phyloP scores from a whole-genome alignment of 345 rosid genomes.

The Populus deltoides region DNA sequence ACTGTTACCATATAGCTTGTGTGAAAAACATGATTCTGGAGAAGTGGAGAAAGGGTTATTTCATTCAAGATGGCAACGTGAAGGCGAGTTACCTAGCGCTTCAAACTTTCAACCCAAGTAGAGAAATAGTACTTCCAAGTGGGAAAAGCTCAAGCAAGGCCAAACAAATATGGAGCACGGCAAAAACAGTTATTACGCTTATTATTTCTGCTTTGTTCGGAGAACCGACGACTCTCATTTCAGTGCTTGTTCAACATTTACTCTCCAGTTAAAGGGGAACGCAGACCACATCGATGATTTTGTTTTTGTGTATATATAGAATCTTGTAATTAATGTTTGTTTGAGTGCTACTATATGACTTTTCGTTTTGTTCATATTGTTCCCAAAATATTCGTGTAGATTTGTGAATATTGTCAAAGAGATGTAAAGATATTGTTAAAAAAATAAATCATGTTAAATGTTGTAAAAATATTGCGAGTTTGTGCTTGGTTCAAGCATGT shows the following conservation, averaged over 20 bases:
- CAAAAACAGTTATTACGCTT: neutral
- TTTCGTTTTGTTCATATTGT: too few relatives aligned
- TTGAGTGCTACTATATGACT: too few relatives aligned
- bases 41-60: neutral
- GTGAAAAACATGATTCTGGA: neutral
- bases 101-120: neutral
- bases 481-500: too few relatives aligned
- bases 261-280: neutral
- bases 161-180: neutral
- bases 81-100: neutral
- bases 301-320: too few relatives aligned
- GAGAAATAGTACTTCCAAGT: neutral
- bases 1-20: slow-evolving; percentile 15
- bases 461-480: too few relatives aligned
- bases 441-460: too few relatives aligned
- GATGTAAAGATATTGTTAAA: too few relatives aligned
- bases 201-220: slow-evolving; percentile 11
- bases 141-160: neutral
- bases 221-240: neutral
- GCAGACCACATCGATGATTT: neutral
- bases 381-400: too few relatives aligned
- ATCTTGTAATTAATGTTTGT: neutral
- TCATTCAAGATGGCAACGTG: neutral
- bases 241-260: neutral
- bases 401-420: too few relatives aligned